Conservation (phyloP, 1,284 basidiomycete genomes). For the Cystobasidium pallidum region DNA sequence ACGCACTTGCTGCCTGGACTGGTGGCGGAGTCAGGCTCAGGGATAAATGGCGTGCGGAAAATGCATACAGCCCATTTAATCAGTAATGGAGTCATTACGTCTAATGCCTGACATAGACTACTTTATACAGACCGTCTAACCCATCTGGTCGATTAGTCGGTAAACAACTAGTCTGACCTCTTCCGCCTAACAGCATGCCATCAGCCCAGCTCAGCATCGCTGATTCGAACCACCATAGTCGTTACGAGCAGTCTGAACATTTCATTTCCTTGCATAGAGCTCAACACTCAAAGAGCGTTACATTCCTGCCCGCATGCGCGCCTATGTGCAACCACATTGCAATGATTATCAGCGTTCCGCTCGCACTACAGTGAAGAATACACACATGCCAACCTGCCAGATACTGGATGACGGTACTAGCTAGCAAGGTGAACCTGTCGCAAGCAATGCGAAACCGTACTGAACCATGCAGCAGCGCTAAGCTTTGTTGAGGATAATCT, state of each 20-base stretch:
- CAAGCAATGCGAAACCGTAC: constrained; percentile 31
- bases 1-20: neutral
- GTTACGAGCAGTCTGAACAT: constrained; percentile 16
- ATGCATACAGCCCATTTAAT: no score
- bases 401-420: constrained; percentile 34
- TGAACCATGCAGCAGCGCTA: constrained; percentile 26
- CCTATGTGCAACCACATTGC: no score
- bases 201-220: constrained; percentile 11
- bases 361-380: no score
- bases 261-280: constrained; percentile 17
- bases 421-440: constrained; percentile 32
- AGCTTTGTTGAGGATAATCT: constrained; percentile 33
- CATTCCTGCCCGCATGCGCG: constrained; percentile 30
- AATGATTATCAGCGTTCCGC: no score
- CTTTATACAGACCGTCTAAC: no score
- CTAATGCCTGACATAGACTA: no score
- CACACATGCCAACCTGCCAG: no score
- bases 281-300: constrained; percentile 34
- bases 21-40: neutral
- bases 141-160: no score
- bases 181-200: constrained; percentile 7
- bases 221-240: constrained; percentile 22
- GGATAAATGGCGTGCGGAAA: neutral
- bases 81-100: no score
- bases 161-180: constrained; percentile 15